These are phyloP conservation scores for Phaeodactylum tricornutum DNA, from an alignment of 108 stramenopile genomes.

Conservation along the genomic window DNA sequence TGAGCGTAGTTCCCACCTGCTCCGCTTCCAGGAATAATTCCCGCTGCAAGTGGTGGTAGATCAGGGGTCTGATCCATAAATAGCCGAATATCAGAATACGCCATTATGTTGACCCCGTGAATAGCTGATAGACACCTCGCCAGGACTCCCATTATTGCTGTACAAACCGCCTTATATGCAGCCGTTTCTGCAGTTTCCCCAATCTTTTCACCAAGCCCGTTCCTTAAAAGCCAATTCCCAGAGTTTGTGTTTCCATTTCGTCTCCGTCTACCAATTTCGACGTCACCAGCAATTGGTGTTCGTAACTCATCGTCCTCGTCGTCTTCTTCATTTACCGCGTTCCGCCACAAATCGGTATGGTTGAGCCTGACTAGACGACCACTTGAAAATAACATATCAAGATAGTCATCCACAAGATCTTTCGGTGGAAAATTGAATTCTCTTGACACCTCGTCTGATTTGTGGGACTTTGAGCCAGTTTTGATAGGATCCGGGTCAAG, in stretches of 20 bases:
- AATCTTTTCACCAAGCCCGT: slow-evolving; percentile 76
- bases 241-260: slow-evolving; percentile 17
- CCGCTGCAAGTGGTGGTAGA: slow-evolving; percentile 49
- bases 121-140: slow-evolving; percentile 56
- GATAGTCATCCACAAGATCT: slow-evolving; percentile 77
- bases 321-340: slow-evolving; percentile 37
- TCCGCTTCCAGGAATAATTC: slow-evolving; percentile 18
- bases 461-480: background rate
- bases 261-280: background rate
- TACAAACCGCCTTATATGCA: slow-evolving; percentile 72
- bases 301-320: slow-evolving; percentile 54
- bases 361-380: slow-evolving; percentile 55
- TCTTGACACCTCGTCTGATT: slow-evolving; percentile 15
- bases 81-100: slow-evolving; percentile 72
- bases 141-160: slow-evolving; percentile 59
- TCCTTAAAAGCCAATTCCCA: slow-evolving; percentile 80
- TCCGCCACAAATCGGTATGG: slow-evolving; percentile 78
- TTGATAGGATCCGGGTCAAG: background rate
- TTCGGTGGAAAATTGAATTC: slow-evolving; percentile 71
- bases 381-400: slow-evolving; percentile 55
- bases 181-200: slow-evolving; percentile 75
- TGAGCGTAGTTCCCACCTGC: slow-evolving; percentile 51
- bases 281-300: no score
- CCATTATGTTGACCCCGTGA: slow-evolving; percentile 82
- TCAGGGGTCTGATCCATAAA: slow-evolving; percentile 66